Evolutionary conservation across 31 red algal genomes (phyloP).

Genomic region (Odonthalia washingtoniensis): DNA sequence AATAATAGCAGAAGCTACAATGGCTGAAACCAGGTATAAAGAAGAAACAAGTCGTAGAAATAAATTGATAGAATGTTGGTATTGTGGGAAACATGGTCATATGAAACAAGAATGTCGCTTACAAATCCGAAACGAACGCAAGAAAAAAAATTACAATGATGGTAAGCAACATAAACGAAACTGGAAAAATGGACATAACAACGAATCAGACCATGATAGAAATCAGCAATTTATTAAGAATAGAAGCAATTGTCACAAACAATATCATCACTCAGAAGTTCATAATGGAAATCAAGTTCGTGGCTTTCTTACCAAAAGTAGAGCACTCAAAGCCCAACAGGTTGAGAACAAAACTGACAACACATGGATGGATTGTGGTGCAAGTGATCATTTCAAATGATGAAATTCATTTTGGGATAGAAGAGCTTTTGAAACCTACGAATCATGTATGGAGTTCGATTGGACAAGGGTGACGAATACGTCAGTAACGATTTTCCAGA

Average conservation of each 20-base stretch:
- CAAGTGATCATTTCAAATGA: background rate
- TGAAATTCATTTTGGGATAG: no score
- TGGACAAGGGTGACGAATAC: constrained; percentile 5
- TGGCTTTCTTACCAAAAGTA: background rate
- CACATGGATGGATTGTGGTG: background rate
- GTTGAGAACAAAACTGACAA: background rate
- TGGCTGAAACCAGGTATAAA: background rate
- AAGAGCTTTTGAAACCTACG: background rate
- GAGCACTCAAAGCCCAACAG: background rate
- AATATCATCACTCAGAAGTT: background rate
- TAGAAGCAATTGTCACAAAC: background rate
- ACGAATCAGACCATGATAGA: background rate
- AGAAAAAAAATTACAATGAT: background rate
- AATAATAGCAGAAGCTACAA: background rate
- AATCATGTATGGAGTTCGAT: background rate
- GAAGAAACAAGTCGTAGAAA: background rate
- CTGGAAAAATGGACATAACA: background rate
- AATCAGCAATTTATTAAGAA: background rate
- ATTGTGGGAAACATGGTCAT: background rate
- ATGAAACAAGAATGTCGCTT: background rate
- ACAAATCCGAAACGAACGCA: background rate
- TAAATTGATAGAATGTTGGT: background rate
- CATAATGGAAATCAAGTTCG: background rate
- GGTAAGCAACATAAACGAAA: background rate
- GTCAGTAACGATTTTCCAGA: constrained; percentile 4